phyloP scores from a whole-genome alignment of 2,329 filamentous ascomycete species.

The Ramularia endophylla region DNA sequence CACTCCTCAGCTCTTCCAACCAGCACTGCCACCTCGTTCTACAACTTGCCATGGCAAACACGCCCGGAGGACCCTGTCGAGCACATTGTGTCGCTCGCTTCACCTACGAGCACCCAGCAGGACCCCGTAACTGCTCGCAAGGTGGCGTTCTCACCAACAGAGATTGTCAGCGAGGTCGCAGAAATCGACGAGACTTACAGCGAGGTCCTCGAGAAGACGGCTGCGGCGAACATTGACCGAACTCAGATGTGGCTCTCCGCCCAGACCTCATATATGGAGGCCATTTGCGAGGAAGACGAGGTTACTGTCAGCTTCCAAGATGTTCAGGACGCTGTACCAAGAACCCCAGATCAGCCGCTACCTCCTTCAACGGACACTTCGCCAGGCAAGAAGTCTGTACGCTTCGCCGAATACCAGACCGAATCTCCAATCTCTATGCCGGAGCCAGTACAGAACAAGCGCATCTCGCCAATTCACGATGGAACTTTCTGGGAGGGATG shows the following conservation, averaged over 20 bases:
- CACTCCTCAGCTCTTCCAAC: slow-evolving; percentile 58
- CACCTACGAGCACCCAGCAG: slow-evolving; percentile 31
- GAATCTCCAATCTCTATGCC: slow-evolving; percentile 2
- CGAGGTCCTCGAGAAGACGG: slow-evolving; percentile 63
- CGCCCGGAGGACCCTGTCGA: slow-evolving; percentile 49
- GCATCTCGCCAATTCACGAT: slow-evolving; percentile 32
- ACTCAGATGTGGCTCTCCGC: slow-evolving; percentile 82
- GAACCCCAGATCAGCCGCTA: slow-evolving; percentile 24
- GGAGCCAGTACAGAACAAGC: slow-evolving; percentile 13
- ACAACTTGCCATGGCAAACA: slow-evolving; percentile 67
- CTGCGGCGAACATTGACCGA: slow-evolving; percentile 70
- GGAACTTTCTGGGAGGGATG: slow-evolving; percentile 77
- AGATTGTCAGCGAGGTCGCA: slow-evolving; percentile 34
- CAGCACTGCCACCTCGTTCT: slow-evolving; percentile 84
- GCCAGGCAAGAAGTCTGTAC: slow-evolving; percentile 65
- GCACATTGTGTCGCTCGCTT: slow-evolving; percentile 58
- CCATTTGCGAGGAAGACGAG: slow-evolving; percentile 28
- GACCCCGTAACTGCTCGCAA: slow-evolving; percentile 59
- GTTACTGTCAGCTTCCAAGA: slow-evolving; percentile 26
- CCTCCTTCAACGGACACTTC: slow-evolving; percentile 24
- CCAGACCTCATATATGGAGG: slow-evolving; percentile 61
- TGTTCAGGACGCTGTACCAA: slow-evolving; percentile 25
- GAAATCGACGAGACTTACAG: slow-evolving; percentile 65
- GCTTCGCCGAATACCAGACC: slow-evolving; percentile 45
- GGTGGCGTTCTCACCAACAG: slow-evolving; percentile 36